phyloP scores from a whole-genome alignment of 768 basidiomycete genomes.

The Daedalea quercina region DNA sequence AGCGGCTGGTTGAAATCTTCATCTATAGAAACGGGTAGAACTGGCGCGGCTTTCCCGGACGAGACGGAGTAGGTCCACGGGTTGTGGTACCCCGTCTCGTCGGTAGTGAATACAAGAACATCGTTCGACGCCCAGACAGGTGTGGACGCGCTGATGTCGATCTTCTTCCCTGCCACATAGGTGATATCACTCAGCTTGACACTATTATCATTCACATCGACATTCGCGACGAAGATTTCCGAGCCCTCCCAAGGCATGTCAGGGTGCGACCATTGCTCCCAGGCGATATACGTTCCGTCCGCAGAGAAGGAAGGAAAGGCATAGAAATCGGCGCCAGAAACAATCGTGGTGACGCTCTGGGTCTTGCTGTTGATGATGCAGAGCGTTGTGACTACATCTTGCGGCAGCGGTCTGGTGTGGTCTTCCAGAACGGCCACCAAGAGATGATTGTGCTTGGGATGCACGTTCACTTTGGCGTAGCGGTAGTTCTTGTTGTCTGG shows the following conservation, averaged over 20 bases:
- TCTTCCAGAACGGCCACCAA: conserved; percentile 61
- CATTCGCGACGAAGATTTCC: conserved; percentile 46
- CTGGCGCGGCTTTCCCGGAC: conserved; percentile 25
- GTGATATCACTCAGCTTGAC: conserved; percentile 26
- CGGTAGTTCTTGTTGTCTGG: conserved; percentile 44
- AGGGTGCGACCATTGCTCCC: conserved; percentile 60
- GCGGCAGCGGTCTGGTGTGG: conserved; percentile 45
- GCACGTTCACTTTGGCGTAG: conserved; percentile 54
- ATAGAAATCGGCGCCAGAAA: conserved; percentile 64
- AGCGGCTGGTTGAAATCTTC: conserved; percentile 50
- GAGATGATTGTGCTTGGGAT: conserved; percentile 43
- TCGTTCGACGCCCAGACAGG: conserved; percentile 51
- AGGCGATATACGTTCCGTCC: conserved; percentile 47
- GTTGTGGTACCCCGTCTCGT: conserved; percentile 57
- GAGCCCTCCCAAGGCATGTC: conserved; percentile 66
- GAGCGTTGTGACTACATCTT: conserved; percentile 47
- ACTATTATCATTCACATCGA: conserved; percentile 22
- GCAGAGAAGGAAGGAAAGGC: conserved; percentile 49
- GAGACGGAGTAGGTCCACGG: conserved; percentile 48
- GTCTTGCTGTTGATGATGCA: conserved; percentile 42
- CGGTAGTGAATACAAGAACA: conserved; percentile 52
- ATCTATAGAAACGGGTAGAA: conserved; percentile 34
- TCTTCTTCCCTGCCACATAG: conserved; percentile 42
- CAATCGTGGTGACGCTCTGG: conserved; percentile 37
- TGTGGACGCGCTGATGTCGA: conserved; percentile 43